Base-by-base conservation (phyloP, 176 grass and related monocot species). In the Carex cristatella region DNA sequence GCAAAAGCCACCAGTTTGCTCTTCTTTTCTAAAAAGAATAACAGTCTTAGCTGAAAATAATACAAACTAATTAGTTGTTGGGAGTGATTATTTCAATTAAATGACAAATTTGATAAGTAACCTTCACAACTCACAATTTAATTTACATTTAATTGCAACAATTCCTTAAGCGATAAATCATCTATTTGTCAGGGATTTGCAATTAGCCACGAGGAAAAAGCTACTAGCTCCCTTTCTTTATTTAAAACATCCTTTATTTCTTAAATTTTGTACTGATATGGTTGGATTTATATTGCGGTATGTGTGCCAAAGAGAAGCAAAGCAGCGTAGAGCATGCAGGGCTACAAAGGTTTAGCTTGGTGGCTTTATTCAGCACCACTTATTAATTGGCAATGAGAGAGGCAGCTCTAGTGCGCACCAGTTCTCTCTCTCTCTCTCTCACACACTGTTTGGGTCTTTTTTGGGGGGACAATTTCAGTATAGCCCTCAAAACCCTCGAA, bases 271-370 rank as follows among this genome's bases (percentile, higher is more conserved):
- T 68, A 83, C 42, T 27, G 42, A 55, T 83, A 10, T 83, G 81
- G 11, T 83, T 83, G 81, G 81, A 83, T 63, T 67, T 55, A 67
- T 83, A 66, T 28, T 69, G 61, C 81, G 81, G 40, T 83, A 68
- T 83, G 81, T 83, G 81, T 83, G 81, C 81, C 81, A 83, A 68
- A 67, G 59, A 38, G 16, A 67, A 82, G 80, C 56, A 62, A 62
- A 64, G 31, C 55, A 62, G 79, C 53, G 58, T 81, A 66, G 61
- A 83, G 81, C 61, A 65, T 27, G 62, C 81, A 83, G 80, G 32
- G 80, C 80, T 83, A 83, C 61, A 69, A 65, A 65, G 42, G 61
- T 83, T 65, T 69, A 68, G 81, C 63, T 81, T 19, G 60, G 58
- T 61, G 79, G 79, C 79, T 81, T 81, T 61, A 65, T 81, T 61